phyloP scores from a whole-genome alignment of 2,329 filamentous ascomycete genomes.

The Pyricularia grisea region DNA sequence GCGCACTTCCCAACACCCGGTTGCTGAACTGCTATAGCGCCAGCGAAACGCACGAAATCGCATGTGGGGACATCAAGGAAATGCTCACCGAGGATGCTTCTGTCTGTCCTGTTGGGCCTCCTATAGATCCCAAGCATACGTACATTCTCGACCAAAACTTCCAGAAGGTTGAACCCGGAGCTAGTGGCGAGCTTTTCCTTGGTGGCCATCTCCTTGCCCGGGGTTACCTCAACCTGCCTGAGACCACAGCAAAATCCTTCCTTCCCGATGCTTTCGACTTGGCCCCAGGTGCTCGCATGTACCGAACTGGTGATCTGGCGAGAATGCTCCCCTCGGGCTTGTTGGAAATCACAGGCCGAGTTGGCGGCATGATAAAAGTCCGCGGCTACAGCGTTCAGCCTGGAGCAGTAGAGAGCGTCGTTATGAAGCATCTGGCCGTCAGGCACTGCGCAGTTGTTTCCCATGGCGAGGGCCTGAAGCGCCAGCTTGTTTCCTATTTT shows the following conservation, averaged over 20 bases:
- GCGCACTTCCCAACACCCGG: constrained; percentile 57
- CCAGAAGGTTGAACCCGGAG: background rate
- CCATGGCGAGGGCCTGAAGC: constrained; percentile 66
- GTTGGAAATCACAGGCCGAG: constrained; percentile 66
- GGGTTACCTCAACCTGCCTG: constrained; percentile 71
- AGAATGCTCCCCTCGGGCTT: constrained; percentile 57
- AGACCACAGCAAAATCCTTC: constrained; percentile 67
- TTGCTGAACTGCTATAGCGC: constrained; percentile 76
- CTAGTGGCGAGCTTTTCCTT: constrained; percentile 43
- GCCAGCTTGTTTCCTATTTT: constrained; percentile 68
- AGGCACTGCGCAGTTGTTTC: constrained; percentile 62
- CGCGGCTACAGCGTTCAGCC: constrained; percentile 72
- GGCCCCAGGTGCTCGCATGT: constrained; percentile 56
- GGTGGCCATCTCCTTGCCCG: constrained; percentile 65
- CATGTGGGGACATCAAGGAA: constrained; percentile 62
- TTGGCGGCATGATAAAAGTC: constrained; percentile 74
- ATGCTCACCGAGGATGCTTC: background rate
- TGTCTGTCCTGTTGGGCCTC: background rate
- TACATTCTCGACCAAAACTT: background rate
- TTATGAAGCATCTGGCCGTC: constrained; percentile 60
- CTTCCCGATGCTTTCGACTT: constrained; percentile 53
- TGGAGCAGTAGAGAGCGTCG: constrained; percentile 65
- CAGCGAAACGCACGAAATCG: constrained; percentile 73
- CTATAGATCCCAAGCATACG: background rate
- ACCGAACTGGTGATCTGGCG: constrained; percentile 64